A percentile compares a stretch with the other conserved stretches of the same genome.
These are phyloP conservation scores for Parathielavia hyrcaniae DNA, from an alignment of 495 filamentous ascomycete genomes.

Conservation along the genomic window DNA sequence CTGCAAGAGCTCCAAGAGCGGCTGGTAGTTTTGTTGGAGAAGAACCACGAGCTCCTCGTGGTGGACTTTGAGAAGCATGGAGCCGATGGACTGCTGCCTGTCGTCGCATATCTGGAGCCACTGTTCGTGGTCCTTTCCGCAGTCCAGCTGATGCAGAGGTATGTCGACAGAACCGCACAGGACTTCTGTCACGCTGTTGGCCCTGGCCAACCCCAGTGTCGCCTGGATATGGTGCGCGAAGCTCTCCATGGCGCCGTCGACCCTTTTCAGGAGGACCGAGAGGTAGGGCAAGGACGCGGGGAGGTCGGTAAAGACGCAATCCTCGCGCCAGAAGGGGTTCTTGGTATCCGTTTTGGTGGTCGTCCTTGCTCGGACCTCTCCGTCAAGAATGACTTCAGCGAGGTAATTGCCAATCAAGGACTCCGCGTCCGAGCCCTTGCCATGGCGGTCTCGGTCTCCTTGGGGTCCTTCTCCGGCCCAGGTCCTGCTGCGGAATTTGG, in stretches of 20 bases:
- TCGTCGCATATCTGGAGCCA: conserved; percentile 83
- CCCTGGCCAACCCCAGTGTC: conserved; percentile 38
- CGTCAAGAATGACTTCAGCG: conserved; percentile 86
- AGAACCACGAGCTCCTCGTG: conserved; percentile 86
- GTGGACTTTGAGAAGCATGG: conserved; percentile 77
- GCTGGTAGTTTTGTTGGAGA: conserved; percentile 76
- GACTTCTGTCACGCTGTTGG: conserved; percentile 36
- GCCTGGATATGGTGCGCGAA: conserved; percentile 42
- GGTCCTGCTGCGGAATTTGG: conserved; percentile 45
- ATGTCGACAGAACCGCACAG: conserved; percentile 73
- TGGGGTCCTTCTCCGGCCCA: conserved; percentile 26
- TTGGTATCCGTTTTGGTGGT: conserved; percentile 72
- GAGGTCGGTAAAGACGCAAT: conserved; percentile 79
- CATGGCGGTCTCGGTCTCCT: conserved; percentile 21
- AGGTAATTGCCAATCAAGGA: conserved; percentile 59
- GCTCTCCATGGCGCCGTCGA: conserved; percentile 43
- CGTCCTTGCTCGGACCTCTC: conserved; percentile 80
- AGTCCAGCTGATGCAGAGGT: conserved; percentile 72
- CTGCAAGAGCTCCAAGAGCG: conserved; percentile 77
- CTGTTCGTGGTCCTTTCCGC: conserved; percentile 73
- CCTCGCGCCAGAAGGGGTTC: conserved; percentile 92
- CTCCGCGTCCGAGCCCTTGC: conserved; percentile 34
- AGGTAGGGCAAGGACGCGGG: conserved; percentile 71
- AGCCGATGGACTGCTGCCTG: conserved; percentile 65
- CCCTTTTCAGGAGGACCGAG: conserved; percentile 73